A percentile compares a stretch with the other conserved stretches of the same genome.
Conservation (phyloP, 768 basidiomycete species). For the Suillus bovinus region DNA sequence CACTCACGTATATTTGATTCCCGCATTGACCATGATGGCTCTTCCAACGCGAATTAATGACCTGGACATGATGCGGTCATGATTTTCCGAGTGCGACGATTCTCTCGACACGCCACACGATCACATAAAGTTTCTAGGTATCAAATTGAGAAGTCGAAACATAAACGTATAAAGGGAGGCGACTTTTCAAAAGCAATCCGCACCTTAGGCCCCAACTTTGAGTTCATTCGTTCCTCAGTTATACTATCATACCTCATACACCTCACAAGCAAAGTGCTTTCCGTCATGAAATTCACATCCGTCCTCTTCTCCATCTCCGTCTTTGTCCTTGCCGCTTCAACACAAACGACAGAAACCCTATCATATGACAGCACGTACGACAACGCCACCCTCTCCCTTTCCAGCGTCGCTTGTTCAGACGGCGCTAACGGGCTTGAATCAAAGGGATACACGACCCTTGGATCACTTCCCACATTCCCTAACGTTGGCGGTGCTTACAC, state of each 20-base stretch:
- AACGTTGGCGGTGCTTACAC: conserved; percentile 33
- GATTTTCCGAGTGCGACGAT: conserved; percentile 4
- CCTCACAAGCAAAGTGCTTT: neutral
- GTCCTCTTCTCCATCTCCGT: conserved; percentile 18
- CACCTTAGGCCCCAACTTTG: neutral
- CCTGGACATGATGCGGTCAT: conserved; percentile 9
- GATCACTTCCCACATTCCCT: conserved; percentile 39
- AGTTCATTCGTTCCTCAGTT: neutral
- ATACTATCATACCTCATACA: neutral
- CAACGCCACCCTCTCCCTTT: conserved; percentile 26
- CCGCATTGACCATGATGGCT: neutral
- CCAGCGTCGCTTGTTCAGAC: conserved; percentile 38
- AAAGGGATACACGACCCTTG: conserved; percentile 37
- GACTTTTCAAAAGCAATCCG: neutral
- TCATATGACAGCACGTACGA: conserved; percentile 41
- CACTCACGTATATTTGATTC: neutral
- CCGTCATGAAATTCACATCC: conserved; percentile 29
- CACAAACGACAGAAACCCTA: conserved; percentile 30
- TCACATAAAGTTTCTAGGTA: neutral
- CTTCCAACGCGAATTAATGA: neutral
- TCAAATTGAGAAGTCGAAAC: conserved; percentile 14
- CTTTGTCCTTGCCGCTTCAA: conserved; percentile 20
- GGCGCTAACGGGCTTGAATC: conserved; percentile 38
- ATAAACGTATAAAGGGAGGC: conserved; percentile 21
- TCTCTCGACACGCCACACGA: neutral